Conservation (phyloP, 208 protist species). For the Phytomonas francai region DNA sequence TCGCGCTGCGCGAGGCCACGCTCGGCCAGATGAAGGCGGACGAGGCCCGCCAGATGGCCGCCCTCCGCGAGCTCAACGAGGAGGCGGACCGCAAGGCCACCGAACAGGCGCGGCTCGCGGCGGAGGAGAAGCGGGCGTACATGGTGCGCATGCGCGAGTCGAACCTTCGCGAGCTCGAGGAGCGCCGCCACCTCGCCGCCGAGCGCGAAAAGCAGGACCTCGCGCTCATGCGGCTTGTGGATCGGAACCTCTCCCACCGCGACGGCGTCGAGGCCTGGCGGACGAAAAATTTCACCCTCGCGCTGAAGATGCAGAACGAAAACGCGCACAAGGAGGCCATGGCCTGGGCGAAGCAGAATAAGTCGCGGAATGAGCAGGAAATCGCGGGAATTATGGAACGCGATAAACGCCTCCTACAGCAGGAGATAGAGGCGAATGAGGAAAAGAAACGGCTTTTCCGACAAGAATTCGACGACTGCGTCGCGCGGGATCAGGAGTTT, state of each 20-base stretch:
- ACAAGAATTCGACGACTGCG: conserved; percentile 51
- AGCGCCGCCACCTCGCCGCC: conserved; percentile 27
- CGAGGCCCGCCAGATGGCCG: conserved; percentile 38
- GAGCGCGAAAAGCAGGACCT: conserved; percentile 41
- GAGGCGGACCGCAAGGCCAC: conserved; percentile 34
- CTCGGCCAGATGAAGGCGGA: conserved; percentile 32
- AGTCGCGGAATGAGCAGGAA: conserved; percentile 40
- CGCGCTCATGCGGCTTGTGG: conserved; percentile 30
- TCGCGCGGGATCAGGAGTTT: conserved; percentile 74
- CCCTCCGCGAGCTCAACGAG: conserved; percentile 36
- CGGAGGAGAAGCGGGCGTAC: conserved; percentile 49
- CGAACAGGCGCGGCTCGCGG: conserved; percentile 29
- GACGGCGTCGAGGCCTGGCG: conserved; percentile 50
- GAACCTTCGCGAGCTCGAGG: conserved; percentile 51
- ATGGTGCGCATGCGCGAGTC: conserved; percentile 47
- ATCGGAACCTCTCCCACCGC: conserved; percentile 45
- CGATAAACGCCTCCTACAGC: conserved; percentile 44
- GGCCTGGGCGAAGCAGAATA: conserved; percentile 21
- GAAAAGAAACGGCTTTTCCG: conserved; percentile 56
- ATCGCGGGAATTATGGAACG: conserved; percentile 39
- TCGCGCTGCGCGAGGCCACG: conserved; percentile 44
- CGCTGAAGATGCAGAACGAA: conserved; percentile 66
- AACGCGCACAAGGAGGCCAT: conserved; percentile 35
- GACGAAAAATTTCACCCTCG: conserved; percentile 38
- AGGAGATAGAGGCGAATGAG: conserved; percentile 37